phyloP scores from a whole-genome alignment of 768 basidiomycete species.

The Suillus placidus region DNA sequence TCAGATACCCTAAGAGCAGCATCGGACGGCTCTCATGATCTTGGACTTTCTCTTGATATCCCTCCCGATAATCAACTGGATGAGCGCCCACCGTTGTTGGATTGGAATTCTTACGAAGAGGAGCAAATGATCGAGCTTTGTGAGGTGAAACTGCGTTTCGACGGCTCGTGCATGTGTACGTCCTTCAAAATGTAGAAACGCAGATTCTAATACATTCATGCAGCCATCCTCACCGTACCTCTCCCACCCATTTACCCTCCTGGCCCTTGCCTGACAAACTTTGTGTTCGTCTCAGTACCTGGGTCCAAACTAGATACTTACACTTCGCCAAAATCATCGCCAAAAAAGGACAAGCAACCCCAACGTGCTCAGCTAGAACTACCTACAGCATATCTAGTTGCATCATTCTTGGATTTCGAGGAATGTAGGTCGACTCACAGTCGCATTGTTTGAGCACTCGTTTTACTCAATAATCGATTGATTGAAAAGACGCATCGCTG shows the following conservation, averaged over 20 bases:
- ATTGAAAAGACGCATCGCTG: conserved; percentile 31
- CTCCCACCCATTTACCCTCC: conserved; percentile 47
- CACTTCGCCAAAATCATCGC: conserved; percentile 28
- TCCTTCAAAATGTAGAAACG: not conserved
- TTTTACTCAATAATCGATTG: conserved; percentile 39
- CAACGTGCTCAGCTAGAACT: conserved; percentile 27
- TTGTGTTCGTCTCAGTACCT: conserved; percentile 50
- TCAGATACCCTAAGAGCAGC: conserved; percentile 30
- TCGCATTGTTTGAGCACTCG: conserved; percentile 28
- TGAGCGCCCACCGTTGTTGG: conserved; percentile 27
- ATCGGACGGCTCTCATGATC: conserved; percentile 45
- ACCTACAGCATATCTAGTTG: conserved; percentile 48
- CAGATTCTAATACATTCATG: conserved; percentile 2
- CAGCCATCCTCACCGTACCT: conserved; percentile 48
- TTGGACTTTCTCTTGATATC: conserved; percentile 35
- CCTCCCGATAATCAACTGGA: conserved; percentile 20
- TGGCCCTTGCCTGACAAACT: conserved; percentile 40
- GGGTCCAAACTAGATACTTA: conserved; percentile 30
- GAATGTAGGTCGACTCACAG: conserved; percentile 49
- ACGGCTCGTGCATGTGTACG: conserved; percentile 49
- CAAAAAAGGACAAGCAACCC: conserved; percentile 30
- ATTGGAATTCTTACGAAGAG: conserved; percentile 62
- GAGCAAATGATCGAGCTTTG: conserved; percentile 62
- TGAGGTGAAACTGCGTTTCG: conserved; percentile 56
- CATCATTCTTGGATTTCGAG: conserved; percentile 59